Percentiles rank a stretch among this genome's conserved stretches.
These are phyloP conservation scores for Leavenworthia alabamica DNA, from an alignment of 345 rosid genomes.

Conservation along the genomic window DNA sequence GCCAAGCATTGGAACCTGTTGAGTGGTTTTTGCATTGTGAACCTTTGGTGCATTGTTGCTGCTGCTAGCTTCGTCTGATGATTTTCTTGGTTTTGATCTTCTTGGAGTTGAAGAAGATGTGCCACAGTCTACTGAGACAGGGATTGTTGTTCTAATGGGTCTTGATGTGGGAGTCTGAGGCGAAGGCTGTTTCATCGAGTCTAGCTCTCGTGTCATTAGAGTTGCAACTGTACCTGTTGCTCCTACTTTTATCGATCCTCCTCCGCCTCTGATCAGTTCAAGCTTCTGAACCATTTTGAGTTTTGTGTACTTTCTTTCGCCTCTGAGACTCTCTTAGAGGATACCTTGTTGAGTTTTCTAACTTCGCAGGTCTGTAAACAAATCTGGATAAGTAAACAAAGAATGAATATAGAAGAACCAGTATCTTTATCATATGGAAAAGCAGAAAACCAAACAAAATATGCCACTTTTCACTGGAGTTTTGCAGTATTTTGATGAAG, in stretches of 20 bases:
- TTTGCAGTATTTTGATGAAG: neutral
- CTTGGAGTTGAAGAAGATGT: constrained; percentile 42
- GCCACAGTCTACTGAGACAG: constrained; percentile 49
- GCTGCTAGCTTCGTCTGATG: constrained; percentile 77
- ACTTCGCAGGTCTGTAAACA: neutral
- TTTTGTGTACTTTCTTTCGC: constrained; percentile 6
- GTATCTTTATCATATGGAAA: neutral
- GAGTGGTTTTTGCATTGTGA: constrained; percentile 30
- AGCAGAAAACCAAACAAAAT: neutral
- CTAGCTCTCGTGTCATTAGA: constrained; percentile 79
- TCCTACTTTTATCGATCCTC: constrained; percentile 84
- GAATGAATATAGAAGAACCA: neutral
- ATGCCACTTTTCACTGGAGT: neutral
- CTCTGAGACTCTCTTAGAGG: neutral
- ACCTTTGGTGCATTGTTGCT: constrained; percentile 45
- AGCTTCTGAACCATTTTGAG: constrained; percentile 61
- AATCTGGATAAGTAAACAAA: neutral
- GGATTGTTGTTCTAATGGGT: constrained; percentile 34
- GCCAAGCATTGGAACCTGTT: constrained; percentile 55
- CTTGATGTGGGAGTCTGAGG: constrained; percentile 40
- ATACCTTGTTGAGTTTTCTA: constrained; percentile 7
- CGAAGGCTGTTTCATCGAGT: constrained; percentile 43
- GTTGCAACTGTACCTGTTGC: constrained; percentile 76
- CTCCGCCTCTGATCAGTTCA: constrained; percentile 72
- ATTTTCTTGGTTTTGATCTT: constrained; percentile 50